Percentiles rank a stretch among this genome's conserved stretches.
These are phyloP conservation scores for Protomyces arabidopsidicola DNA, from an alignment of 1,139 yeast genomes.

Conservation along the genomic window DNA sequence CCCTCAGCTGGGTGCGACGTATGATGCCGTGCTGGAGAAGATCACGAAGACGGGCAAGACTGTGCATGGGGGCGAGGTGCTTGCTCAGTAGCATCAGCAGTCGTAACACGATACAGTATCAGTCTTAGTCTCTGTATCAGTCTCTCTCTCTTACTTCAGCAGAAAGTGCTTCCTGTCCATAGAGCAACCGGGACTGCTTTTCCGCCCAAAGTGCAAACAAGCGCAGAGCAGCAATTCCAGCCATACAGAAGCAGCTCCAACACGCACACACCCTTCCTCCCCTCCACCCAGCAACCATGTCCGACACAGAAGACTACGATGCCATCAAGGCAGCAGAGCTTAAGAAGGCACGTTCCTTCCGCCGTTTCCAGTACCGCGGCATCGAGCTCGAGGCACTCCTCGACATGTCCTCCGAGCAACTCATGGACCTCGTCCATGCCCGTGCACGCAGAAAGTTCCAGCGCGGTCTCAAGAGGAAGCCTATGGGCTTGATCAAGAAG, in stretches of 20 bases:
- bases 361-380: constrained; percentile 23
- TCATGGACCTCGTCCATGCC: constrained; percentile 47
- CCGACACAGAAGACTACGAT: constrained; percentile 27
- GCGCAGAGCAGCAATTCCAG: neutral
- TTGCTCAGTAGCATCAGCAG: constrained; percentile 21
- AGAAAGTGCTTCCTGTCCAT: too few relatives aligned
- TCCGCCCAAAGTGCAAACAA: neutral
- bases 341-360: constrained; percentile 26
- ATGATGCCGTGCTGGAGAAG: constrained; percentile 70
- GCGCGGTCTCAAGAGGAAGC: constrained; percentile 30
- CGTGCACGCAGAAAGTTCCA: constrained; percentile 31
- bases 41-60: constrained; percentile 90
- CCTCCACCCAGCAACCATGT: neutral
- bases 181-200: neutral
- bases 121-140: too few relatives aligned
- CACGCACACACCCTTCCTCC: neutral
- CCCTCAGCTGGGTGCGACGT: constrained; percentile 46
- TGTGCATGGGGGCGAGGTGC: constrained; percentile 58
- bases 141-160: too few relatives aligned
- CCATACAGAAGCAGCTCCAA: neutral
- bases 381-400: constrained; percentile 76
- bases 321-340: constrained; percentile 27
- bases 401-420: constrained; percentile 93
- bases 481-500: constrained; percentile 90
- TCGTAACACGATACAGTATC: too few relatives aligned